These are phyloP conservation scores for Nicotiana tabacum DNA, from an alignment of 257 asterid genomes.

Conservation along the genomic window DNA sequence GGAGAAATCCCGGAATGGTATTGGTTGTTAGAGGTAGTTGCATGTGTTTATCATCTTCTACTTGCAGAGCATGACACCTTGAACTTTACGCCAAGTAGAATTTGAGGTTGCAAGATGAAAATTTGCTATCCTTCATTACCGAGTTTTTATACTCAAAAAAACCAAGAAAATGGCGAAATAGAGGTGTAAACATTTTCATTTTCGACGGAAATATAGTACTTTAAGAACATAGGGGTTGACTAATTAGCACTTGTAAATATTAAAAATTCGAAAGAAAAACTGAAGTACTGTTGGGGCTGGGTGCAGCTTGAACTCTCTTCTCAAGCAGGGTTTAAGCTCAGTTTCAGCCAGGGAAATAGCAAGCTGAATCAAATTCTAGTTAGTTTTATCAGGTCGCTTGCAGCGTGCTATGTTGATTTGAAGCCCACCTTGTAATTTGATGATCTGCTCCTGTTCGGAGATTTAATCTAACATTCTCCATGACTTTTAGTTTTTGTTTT, in stretches of 20 bases:
- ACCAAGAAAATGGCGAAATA: background rate
- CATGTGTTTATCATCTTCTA: background rate
- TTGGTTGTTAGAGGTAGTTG: background rate
- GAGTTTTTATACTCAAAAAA: background rate
- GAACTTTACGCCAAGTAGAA: background rate
- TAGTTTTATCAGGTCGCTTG: background rate
- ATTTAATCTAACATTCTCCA: background rate
- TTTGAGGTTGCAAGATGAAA: background rate
- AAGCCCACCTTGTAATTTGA: background rate
- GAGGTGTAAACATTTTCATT: background rate
- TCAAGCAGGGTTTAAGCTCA: background rate
- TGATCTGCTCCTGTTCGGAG: background rate
- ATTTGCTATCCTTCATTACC: background rate
- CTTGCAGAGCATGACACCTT: background rate
- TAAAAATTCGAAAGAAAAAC: background rate
- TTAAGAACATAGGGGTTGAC: background rate
- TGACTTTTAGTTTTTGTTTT: background rate
- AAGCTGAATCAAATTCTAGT: background rate
- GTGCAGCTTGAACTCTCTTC: background rate
- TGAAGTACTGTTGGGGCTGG: background rate
- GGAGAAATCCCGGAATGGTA: background rate
- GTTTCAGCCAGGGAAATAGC: background rate
- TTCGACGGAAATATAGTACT: background rate
- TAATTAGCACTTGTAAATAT: background rate
- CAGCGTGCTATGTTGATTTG: background rate